Evolutionary conservation across 192 early-diverging fungal species (phyloP), one percentile per base, ranked within the genome.

Genomic region (Linnemannia schmuckeri): DNA sequence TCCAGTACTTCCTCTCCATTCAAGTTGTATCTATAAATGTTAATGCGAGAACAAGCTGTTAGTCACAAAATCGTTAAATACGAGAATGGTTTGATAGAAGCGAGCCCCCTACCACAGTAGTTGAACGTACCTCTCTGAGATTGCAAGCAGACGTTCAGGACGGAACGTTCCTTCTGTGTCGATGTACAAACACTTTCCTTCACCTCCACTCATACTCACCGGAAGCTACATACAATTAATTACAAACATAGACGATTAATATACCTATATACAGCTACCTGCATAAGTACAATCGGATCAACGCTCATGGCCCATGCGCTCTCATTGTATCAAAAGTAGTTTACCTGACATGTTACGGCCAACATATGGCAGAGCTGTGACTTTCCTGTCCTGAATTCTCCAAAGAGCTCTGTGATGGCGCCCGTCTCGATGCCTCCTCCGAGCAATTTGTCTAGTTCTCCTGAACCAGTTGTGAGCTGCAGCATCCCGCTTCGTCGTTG

Each of bases 121-220:
- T 24, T 33, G 12, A 15, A 15, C 75, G 46, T 94, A 98, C 86
- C 97, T 89, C 90, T 97, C 94, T 10, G 97, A 94, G 49, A 97
- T 94, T 10, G 96, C 89, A 18, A 97, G 90, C 33, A 99, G 87
- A 54, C 98, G 92, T 82, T 96, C 96, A 0, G 98, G 97, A 57
- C 98, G 94, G 89, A 99, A 99, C 0, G 97, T 99, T 69, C 97
- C 96, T 89, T 99, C 98, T 0, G 97, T 98, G 82, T 99, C 98
- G 74, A 99, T 97, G 83, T 98, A 99, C 77, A 99, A 84, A 70
- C 97, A 98, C 79, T 96, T 97, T 61, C 98, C 98, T 88, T 96
- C 96, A 5, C 95, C 98, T 8, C 98, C 98, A 30, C 96, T 96
- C 93, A 96, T 95, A 37, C 95, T 91, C 41, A 93, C 90, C 22